phyloP scores from a whole-genome alignment of 768 basidiomycete genomes.

The Naematelia encephala region DNA sequence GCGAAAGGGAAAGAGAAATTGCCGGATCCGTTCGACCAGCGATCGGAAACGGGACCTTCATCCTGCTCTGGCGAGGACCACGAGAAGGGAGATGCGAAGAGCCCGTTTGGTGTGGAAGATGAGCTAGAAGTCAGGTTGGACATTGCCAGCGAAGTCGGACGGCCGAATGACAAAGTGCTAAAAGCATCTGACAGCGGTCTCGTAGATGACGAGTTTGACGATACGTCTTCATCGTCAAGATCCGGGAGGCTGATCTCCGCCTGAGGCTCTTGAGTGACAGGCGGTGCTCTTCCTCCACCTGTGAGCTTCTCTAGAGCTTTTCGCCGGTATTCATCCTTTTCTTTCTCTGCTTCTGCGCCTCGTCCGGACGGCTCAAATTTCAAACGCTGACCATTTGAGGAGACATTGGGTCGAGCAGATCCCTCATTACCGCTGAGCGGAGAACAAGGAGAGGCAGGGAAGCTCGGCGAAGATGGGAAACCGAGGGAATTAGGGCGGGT shows the following conservation, averaged over 20 bases:
- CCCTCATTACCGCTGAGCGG: conserved; percentile 13
- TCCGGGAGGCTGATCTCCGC: conserved; percentile 39
- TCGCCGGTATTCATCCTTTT: conserved; percentile 34
- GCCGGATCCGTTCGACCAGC: conserved; percentile 20
- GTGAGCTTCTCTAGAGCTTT: conserved; percentile 41
- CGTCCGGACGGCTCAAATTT: conserved; percentile 42
- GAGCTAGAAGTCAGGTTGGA: background rate
- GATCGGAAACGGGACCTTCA: conserved; percentile 15
- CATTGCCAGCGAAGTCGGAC: conserved; percentile 10
- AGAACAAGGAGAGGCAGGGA: conserved; percentile 32
- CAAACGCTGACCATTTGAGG: conserved; percentile 24
- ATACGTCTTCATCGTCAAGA: conserved; percentile 36
- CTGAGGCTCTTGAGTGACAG: conserved; percentile 4
- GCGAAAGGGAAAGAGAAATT: background rate
- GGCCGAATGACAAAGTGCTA: conserved; percentile 13
- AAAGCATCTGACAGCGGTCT: conserved; percentile 32
- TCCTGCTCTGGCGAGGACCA: conserved; percentile 19
- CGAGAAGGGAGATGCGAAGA: conserved; percentile 8
- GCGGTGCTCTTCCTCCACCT: conserved; percentile 11
- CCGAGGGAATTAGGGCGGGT: conserved; percentile 36
- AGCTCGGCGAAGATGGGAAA: conserved; percentile 28
- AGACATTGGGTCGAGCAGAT: background rate
- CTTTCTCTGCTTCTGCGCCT: conserved; percentile 43
- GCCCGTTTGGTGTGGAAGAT: conserved; percentile 12
- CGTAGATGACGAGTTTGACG: conserved; percentile 26